Percentiles rank a stretch among this genome's conserved stretches.
Evolutionary conservation across 2,329 filamentous ascomycete genomes (phyloP).

Genomic region (Colletotrichum sp.): DNA sequence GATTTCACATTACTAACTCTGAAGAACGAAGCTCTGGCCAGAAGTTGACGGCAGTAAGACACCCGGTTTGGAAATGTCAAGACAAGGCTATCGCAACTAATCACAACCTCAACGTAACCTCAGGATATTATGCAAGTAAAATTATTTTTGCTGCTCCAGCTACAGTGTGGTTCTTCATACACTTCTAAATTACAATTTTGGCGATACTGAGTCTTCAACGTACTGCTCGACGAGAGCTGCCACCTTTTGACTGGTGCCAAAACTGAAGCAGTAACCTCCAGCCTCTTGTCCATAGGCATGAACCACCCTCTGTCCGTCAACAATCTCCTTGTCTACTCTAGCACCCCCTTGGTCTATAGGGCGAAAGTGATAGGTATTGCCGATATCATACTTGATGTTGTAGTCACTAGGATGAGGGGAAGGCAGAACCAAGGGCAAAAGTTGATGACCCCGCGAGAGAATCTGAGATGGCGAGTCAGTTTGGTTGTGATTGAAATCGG

Average conservation of each 20-base stretch:
- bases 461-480: background rate
- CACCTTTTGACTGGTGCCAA: background rate
- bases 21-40: fast-evolving
- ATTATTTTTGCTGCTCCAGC: background rate
- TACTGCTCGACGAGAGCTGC: background rate
- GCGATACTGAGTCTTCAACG: background rate
- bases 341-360: background rate
- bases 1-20: fast-evolving
- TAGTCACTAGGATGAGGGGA: background rate
- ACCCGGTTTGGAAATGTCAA: too few relatives aligned
- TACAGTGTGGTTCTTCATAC: too few relatives aligned
- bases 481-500: background rate
- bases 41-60: fast-evolving
- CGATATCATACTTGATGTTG: background rate
- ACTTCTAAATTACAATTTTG: background rate
- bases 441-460: background rate
- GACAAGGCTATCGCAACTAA: too few relatives aligned
- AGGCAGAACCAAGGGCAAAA: background rate
- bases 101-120: too few relatives aligned
- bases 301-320: background rate
- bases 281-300: background rate
- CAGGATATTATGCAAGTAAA: fast-evolving
- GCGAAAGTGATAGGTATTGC: background rate
- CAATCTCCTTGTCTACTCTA: background rate
- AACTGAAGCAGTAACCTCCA: background rate